These are phyloP conservation scores for Papiliotrema nemorosa DNA, from an alignment of 1,284 basidiomycete species.

Conservation along the genomic window DNA sequence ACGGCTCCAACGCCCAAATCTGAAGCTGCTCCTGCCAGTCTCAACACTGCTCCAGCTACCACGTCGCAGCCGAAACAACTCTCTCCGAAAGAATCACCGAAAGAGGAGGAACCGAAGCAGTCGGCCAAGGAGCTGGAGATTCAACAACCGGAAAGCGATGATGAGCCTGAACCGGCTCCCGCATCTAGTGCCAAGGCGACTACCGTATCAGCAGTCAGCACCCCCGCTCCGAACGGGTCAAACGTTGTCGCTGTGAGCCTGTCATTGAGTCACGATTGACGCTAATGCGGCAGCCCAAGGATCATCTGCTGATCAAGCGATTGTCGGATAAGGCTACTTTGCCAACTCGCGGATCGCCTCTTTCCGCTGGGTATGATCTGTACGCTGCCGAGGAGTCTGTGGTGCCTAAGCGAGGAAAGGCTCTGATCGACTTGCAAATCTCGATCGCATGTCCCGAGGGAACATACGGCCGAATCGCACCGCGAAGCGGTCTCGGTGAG, in stretches of 20 bases:
- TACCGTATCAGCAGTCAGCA: neutral
- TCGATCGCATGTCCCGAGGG: slow-evolving; percentile 94
- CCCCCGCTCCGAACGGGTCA: slow-evolving; percentile 8
- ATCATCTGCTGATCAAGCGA: slow-evolving; percentile 72
- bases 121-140: slow-evolving; percentile 39
- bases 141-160: slow-evolving; percentile 35
- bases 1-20: slow-evolving; percentile 9
- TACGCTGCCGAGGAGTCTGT: slow-evolving; percentile 76
- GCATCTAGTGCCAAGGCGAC: slow-evolving; percentile 3
- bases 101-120: slow-evolving; percentile 16
- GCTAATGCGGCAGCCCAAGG: slow-evolving; percentile 17
- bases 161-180: slow-evolving; percentile 18
- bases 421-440: slow-evolving; percentile 84
- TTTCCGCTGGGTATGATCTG: slow-evolving; percentile 93
- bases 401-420: slow-evolving; percentile 82
- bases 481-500: slow-evolving; percentile 87
- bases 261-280: neutral
- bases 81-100: neutral
- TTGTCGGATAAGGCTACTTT: slow-evolving; percentile 76
- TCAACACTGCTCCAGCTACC: neutral
- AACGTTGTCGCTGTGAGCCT: slow-evolving; percentile 10
- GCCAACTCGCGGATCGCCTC: slow-evolving; percentile 81
- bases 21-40: slow-evolving; percentile 4
- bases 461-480: slow-evolving; percentile 94
- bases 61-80: neutral